These are phyloP conservation scores for Fraxinus xanthoxyloides DNA, from an alignment of 305 asterid genomes.

Conservation along the genomic window DNA sequence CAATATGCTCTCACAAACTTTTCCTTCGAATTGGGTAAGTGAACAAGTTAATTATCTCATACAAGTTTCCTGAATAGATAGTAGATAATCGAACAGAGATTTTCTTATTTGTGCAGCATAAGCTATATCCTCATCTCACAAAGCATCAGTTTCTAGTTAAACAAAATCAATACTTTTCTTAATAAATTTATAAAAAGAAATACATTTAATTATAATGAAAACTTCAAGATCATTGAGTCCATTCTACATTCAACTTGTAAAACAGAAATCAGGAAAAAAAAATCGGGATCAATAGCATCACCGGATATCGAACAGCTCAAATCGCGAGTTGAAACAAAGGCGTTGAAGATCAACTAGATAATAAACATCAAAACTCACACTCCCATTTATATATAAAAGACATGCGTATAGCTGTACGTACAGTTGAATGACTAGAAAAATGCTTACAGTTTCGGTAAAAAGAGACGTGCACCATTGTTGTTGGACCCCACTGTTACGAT, in stretches of 20 bases:
- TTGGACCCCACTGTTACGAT: constrained; percentile 19
- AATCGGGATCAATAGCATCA: background rate
- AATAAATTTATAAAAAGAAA: background rate
- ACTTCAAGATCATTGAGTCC: background rate
- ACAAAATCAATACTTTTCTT: background rate
- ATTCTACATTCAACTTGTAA: background rate
- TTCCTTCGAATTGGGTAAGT: background rate
- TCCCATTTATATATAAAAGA: background rate
- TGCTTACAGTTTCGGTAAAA: constrained; percentile 49
- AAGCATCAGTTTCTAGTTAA: background rate
- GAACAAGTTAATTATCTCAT: background rate
- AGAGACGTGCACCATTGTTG: constrained; percentile 49
- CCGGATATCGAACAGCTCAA: background rate
- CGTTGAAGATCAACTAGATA: background rate
- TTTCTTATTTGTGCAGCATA: background rate
- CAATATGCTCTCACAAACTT: background rate
- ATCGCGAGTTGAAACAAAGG: background rate
- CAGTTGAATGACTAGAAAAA: background rate
- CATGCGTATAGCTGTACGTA: background rate
- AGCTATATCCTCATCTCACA: background rate
- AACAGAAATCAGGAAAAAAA: background rate
- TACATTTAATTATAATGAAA: background rate
- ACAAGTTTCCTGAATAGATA: background rate
- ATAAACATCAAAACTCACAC: background rate
- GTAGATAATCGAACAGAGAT: background rate